phyloP scores from a whole-genome alignment of 2,329 filamentous ascomycete genomes.

The Cryphonectria carpinicola region DNA sequence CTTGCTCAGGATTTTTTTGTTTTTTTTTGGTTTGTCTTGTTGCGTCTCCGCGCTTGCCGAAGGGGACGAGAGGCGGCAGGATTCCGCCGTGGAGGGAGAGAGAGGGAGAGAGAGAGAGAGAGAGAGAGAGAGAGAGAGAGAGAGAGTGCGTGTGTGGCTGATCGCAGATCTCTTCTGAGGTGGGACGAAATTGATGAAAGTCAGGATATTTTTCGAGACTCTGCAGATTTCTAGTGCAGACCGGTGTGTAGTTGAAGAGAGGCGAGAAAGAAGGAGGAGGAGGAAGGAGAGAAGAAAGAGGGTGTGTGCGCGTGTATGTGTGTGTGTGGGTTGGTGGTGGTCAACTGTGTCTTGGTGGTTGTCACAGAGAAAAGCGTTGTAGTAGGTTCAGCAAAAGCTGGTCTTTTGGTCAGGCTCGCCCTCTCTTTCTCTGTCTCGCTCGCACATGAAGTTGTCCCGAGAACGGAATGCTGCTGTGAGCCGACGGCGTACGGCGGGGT shows the following conservation, averaged over 20 bases:
- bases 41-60: not conserved
- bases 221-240: slow-evolving; percentile 18
- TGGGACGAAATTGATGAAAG: not conserved
- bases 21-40: not conserved
- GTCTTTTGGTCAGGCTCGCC: slow-evolving; percentile 10
- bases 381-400: not conserved
- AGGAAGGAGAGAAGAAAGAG: too few relatives aligned
- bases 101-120: not conserved
- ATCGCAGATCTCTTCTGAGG: slow-evolving; percentile 20
- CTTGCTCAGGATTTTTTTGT: too few relatives aligned
- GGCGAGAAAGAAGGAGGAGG: not conserved
- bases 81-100: not conserved
- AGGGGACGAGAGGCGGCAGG: not conserved
- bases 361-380: not conserved
- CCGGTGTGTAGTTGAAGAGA: not conserved
- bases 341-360: not conserved
- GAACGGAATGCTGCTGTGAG: slow-evolving; percentile 11
- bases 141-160: not conserved
- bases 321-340: not conserved
- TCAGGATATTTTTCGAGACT: slow-evolving; percentile 22
- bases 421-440: not conserved
- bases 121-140: not conserved
- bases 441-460: slow-evolving; percentile 5
- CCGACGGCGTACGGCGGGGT: slow-evolving; percentile 20
- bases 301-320: not conserved